phyloP scores from a whole-genome alignment of 2,329 filamentous ascomycete species.

The Colletotrichum endophyticum region DNA sequence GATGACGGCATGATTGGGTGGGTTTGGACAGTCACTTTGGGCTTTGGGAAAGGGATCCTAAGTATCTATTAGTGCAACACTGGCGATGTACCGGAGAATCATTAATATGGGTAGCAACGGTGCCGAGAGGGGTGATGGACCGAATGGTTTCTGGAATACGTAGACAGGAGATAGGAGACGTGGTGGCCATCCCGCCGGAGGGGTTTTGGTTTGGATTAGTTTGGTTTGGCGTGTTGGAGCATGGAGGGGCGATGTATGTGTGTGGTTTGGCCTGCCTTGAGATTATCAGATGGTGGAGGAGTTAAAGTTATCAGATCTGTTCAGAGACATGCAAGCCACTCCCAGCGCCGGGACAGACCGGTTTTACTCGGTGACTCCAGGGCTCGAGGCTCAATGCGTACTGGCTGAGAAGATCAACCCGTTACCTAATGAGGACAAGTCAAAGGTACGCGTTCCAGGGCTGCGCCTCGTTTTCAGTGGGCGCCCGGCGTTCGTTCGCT shows the following conservation, averaged over 20 bases:
- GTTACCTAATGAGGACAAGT: not conserved
- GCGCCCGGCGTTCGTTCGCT: not conserved
- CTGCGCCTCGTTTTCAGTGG: conserved; percentile 11
- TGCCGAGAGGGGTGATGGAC: not conserved
- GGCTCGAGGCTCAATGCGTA: not conserved
- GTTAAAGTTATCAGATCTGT: conserved; percentile 26
- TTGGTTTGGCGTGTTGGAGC: not conserved
- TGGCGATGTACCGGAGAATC: not conserved
- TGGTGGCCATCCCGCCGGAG: not conserved
- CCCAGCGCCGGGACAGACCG: not conserved
- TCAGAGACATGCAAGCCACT: conserved; percentile 12
- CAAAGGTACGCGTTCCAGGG: not conserved
- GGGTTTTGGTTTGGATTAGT: not conserved
- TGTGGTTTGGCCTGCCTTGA: not conserved
- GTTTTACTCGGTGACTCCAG: not conserved
- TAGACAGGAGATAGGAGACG: not conserved
- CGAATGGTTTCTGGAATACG: not conserved
- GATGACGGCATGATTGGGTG: conserved; percentile 15
- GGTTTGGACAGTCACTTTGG: not conserved
- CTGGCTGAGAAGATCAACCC: not conserved
- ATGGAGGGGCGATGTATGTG: not conserved
- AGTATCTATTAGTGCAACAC: not conserved
- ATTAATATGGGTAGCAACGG: not conserved
- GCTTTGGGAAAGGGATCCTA: not conserved
- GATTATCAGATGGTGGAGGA: conserved; percentile 23